Conservation (phyloP, 306 rosid species). For the Styphnolobium japonicum region DNA sequence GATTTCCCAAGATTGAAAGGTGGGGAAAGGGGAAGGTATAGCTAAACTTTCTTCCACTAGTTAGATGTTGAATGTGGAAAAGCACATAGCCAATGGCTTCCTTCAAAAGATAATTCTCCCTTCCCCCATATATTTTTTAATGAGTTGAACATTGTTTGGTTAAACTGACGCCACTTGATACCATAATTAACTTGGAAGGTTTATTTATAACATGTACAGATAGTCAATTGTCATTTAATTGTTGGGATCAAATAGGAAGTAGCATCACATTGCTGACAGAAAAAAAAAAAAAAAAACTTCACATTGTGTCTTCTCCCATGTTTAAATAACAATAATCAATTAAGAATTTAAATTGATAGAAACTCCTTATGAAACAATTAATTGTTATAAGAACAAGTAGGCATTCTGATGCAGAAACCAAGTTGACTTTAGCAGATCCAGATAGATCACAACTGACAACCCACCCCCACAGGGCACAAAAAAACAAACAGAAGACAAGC, state of each 20-base stretch:
- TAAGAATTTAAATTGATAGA: not conserved
- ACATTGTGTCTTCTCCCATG: not conserved
- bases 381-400: slow-evolving; percentile 8
- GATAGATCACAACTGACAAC: slow-evolving; percentile 2
- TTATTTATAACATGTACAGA: not conserved
- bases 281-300: not conserved
- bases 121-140: not conserved
- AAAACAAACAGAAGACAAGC: not conserved
- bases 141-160: not conserved
- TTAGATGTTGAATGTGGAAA: not conserved
- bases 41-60: slow-evolving; percentile 1
- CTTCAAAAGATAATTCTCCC: not conserved
- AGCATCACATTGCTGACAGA: too few relatives aligned
- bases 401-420: slow-evolving; percentile 3
- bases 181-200: not conserved
- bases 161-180: not conserved
- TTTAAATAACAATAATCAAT: not conserved
- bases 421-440: slow-evolving; percentile 24
- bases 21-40: not conserved
- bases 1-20: not conserved
- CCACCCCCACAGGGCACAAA: not conserved
- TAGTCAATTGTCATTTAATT: not conserved
- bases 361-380: not conserved
- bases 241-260: not conserved
- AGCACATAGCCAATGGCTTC: not conserved